Evolutionary conservation across 2,329 filamentous ascomycete genomes (phyloP).

Genomic region (Claviceps fusiformis): DNA sequence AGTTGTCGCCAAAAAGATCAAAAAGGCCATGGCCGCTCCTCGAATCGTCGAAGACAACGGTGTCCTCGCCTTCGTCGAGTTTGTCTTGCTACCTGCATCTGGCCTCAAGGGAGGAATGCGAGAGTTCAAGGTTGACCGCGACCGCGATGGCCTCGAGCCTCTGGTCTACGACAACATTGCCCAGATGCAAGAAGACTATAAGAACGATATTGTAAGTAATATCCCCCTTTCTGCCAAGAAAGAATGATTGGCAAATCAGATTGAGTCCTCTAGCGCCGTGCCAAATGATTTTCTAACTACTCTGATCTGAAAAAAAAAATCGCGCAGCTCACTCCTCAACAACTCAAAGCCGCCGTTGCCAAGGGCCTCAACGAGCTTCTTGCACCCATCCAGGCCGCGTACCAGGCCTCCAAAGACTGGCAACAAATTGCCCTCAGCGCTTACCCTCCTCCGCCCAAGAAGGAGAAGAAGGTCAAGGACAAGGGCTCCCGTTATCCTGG

Average conservation of each 20-base stretch:
- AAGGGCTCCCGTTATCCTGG: conserved; percentile 55
- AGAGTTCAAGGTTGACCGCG: conserved; percentile 55
- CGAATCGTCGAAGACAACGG: conserved; percentile 74
- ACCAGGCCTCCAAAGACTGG: conserved; percentile 61
- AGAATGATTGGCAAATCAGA: too few species aligned
- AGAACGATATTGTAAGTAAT: conserved; percentile 57
- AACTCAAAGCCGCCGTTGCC: conserved; percentile 73
- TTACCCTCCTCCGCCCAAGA: conserved; percentile 63
- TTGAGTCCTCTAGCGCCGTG: too few species aligned
- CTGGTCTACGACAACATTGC: conserved; percentile 67
- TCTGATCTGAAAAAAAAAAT: too few species aligned
- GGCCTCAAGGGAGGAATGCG: conserved; percentile 42
- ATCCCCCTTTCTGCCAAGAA: not conserved
- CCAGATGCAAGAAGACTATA: conserved; percentile 68
- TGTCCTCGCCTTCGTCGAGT: conserved; percentile 73
- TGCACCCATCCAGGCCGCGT: conserved; percentile 64
- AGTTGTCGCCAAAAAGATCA: conserved; percentile 65
- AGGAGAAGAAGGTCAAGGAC: conserved; percentile 66
- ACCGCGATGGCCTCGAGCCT: conserved; percentile 54
- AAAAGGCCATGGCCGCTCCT: conserved; percentile 70
- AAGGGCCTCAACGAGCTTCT: conserved; percentile 61
- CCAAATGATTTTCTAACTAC: not conserved
- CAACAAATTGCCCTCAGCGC: conserved; percentile 55
- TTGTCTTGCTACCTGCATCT: conserved; percentile 66
- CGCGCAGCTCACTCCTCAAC: conserved; percentile 60